Evolutionary conservation across 305 asterid genomes (phyloP).

Genomic region (Petunia hybrid): DNA sequence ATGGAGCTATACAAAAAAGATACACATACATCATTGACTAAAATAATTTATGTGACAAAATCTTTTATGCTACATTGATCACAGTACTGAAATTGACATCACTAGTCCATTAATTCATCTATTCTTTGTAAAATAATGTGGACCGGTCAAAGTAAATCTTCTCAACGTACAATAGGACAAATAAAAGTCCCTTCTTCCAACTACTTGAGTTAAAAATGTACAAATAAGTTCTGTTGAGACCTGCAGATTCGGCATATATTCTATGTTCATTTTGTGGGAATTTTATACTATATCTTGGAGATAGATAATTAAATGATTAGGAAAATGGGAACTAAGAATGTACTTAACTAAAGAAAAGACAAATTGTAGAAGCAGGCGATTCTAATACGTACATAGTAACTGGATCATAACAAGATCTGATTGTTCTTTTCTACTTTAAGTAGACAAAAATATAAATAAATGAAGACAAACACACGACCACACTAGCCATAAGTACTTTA

Average conservation of each 20-base stretch:
- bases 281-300: not conserved
- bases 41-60: no score
- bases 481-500: conserved; percentile 35
- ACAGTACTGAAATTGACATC: not conserved
- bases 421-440: not conserved
- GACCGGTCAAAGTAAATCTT: conserved; percentile 1
- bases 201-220: not conserved
- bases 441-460: not conserved
- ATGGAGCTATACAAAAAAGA: no score
- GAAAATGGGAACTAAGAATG: not conserved
- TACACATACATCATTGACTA: no score
- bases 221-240: not conserved
- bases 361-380: not conserved
- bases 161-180: conserved; percentile 15
- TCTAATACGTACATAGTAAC: conserved; percentile 16
- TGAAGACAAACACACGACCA: conserved; percentile 35
- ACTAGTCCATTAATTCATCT: not conserved
- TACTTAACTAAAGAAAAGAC: not conserved
- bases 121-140: not conserved
- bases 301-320: not conserved
- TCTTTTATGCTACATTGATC: no score
- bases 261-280: not conserved
- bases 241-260: not conserved
- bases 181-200: conserved; percentile 5
- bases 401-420: not conserved